Conservation (phyloP, 306 rosid species). For the Styphnolobium japonicum region DNA sequence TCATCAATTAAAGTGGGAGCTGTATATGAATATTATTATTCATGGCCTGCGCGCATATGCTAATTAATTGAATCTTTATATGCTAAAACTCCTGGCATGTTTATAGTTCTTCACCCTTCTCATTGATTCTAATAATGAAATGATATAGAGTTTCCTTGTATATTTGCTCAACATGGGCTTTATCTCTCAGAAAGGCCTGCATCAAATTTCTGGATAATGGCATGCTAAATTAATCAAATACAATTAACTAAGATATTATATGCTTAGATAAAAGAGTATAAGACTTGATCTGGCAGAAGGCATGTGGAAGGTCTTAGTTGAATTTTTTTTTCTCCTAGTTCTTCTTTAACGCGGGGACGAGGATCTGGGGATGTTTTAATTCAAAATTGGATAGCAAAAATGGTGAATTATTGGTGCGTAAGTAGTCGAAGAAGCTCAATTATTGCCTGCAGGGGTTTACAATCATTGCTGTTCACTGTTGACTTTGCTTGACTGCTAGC, state of each 20-base stretch:
- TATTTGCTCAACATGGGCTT: not conserved
- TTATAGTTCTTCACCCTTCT: not conserved
- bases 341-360: not conserved
- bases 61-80: not conserved
- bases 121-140: not conserved
- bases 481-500: constrained; percentile 31
- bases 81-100: not conserved
- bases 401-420: constrained; percentile 49
- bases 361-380: constrained; percentile 5
- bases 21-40: not conserved
- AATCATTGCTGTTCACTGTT: constrained; percentile 63
- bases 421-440: constrained; percentile 51
- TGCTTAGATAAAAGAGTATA: not conserved
- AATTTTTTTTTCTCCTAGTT: not conserved
- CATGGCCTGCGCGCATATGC: constrained; percentile 4
- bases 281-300: not conserved
- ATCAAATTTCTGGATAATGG: not conserved
- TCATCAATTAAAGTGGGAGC: not conserved
- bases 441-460: constrained; percentile 54
- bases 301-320: not conserved
- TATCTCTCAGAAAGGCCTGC: not conserved
- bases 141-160: not conserved
- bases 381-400: constrained; percentile 3
- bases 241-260: not conserved
- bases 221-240: not conserved